phyloP scores from a whole-genome alignment of 345 rosid species.

The Anastatica hierochuntica region DNA sequence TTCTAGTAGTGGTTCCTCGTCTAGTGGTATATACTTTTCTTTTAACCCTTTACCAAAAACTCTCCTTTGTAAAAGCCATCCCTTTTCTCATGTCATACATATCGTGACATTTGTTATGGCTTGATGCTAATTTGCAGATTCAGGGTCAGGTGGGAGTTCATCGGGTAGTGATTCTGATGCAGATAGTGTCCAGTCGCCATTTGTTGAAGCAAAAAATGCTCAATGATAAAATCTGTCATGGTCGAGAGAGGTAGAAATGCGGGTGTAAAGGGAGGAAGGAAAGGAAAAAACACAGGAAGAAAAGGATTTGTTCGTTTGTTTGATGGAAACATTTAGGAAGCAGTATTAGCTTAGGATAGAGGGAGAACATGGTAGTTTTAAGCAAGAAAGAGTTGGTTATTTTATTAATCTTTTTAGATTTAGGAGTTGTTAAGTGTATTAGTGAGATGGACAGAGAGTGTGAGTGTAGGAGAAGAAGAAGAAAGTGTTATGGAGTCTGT shows the following conservation, averaged over 20 bases:
- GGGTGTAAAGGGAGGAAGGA: too few species aligned
- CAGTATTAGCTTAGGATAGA: constrained; percentile 7
- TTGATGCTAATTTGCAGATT: constrained; percentile 1
- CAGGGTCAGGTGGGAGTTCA: constrained; percentile 20
- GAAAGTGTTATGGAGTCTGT: too few species aligned
- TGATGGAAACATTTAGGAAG: too few species aligned
- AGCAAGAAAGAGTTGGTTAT: too few species aligned
- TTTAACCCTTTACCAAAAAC: not conserved
- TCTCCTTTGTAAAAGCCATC: too few species aligned
- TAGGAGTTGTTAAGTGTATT: constrained; percentile 7
- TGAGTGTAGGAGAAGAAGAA: too few species aligned
- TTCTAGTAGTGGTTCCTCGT: constrained; percentile 55
- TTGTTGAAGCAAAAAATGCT: constrained; percentile 15
- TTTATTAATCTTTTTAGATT: not conserved
- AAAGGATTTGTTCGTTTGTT: too few species aligned
- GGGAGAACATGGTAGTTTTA: too few species aligned
- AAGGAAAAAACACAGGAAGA: too few species aligned
- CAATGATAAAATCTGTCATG: not conserved
- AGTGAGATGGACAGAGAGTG: too few species aligned
- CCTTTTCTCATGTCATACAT: too few species aligned
- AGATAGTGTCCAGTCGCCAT: constrained; percentile 21
- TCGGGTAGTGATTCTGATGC: constrained; percentile 25
- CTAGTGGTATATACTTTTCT: constrained; percentile 37
- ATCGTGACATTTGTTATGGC: not conserved
- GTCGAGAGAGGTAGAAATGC: too few species aligned